Base-by-base conservation (phyloP, 2,329 filamentous ascomycete species). In the Apiospora malaysiana region DNA sequence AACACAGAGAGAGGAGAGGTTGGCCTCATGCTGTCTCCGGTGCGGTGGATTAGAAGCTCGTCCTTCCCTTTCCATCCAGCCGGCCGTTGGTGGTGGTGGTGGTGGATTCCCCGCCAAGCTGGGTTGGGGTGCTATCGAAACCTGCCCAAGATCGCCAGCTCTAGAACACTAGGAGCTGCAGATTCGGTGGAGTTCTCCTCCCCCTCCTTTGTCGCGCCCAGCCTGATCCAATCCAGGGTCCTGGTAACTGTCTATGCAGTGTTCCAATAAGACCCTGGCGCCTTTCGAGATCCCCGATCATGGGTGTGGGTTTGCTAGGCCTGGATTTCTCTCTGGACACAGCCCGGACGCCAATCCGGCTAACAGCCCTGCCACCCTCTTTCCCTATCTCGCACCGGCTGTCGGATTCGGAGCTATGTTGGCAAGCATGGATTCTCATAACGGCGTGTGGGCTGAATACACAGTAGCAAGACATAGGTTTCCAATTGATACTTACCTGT, bases 1-100 rank as follows among this genome's bases (percentile, higher is more conserved):
- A 5, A 4, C 42, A 45, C 3, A 45, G 42, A 16, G 16, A 59
- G 32, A n/a, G 8, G 25, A 25, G 25, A 56, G n/a, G 6, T 21
- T 59, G 25, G 51, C 27, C 16, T n/a, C 27, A 2, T 25, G 16
- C 27, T 21, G 32, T 37, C 51, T 59, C 27, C 21, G 16, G 32
- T 59, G 21, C 49, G 6, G 12, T 16, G 8, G 51, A 25, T 25
- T 37, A 37, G 16, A 2, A 37, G 25, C 27, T n/a, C 51, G 51
- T 59, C 51, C 27, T 59, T 59, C 51, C 51, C 27, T 21, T 59
- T 59, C 27, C 51, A 27, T 37, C 51, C 51, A 32, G 51, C 37
- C 51, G 27, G 51, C 51, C 51, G 51, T 59, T 37, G 51, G 16
- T 12, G 6, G 51, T 37, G 51, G 16, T 12, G 6, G 51, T 21